Base-by-base conservation (phyloP, 192 early-diverging fungal genomes). In the Gaertneriomyces semiglobifer region DNA sequence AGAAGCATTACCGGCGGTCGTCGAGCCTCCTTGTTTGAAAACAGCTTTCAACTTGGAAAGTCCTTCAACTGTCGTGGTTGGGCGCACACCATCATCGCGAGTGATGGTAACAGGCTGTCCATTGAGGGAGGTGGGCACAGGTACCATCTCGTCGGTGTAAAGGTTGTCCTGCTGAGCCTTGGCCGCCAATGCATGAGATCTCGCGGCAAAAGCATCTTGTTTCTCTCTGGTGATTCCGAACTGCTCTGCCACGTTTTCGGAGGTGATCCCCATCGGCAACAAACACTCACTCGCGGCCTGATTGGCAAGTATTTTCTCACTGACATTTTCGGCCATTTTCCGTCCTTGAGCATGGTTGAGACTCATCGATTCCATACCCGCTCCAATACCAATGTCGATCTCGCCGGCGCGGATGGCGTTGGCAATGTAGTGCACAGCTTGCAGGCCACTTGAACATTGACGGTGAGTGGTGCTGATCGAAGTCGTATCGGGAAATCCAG, bases 1-100 rank as follows among this genome's bases (percentile, higher is more conserved):
- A 57, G 96, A 98, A 44, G 93, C 87, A 68, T 92, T 95, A 53
- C 93, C 96, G 44, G 94, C 96, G 33, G 93, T 95, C 50, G 93
- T 92, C 60, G 80, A 69, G 60, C 93, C 94, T 42, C 88, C 78
- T 44, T 80, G 80, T 58, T 81, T 86, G 79, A 98, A 96, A n/a
- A 89, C 91, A 16, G 94, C 88, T 20, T 66, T 88, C 87, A 63
- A 90, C 90, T 95, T 94, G 75, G 82, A 77, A 19, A 98, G 81
- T 0, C 60, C 71, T 67, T 94, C 89, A 25, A 83, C 63, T 43
- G 94, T 94, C 44, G 94, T 94, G 46, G 80, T 70, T 43, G 33
- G n/a, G 63, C 96, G 89, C 64, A 98, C 83, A 68, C 94, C 94
- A 52, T 98, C 94, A 82, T 98, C 96, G 60, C 82, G 80, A 56